Conservation (phyloP, 2,329 filamentous ascomycete genomes). For the Alternaria triticina region DNA sequence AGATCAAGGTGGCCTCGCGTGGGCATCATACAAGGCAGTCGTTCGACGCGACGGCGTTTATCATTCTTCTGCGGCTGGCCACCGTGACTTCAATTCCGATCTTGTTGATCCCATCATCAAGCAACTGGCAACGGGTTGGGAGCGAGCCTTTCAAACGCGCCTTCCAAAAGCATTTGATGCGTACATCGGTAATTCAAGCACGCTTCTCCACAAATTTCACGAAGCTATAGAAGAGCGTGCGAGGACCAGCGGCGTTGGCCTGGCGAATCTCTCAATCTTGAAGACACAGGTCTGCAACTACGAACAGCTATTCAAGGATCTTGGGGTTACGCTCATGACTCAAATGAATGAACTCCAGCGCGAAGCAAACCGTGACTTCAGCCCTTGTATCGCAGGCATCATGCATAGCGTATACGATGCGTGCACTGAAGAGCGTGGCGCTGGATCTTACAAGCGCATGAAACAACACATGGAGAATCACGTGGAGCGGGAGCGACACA, state of each 20-base stretch:
- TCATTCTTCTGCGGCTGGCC: slow-evolving; percentile 43
- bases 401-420: slow-evolving; percentile 57
- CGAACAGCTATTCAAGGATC: slow-evolving; percentile 49
- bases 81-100: slow-evolving; percentile 52
- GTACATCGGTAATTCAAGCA: slow-evolving; percentile 43
- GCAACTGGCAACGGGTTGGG: slow-evolving; percentile 52
- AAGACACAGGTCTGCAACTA: slow-evolving; percentile 53
- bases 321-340: slow-evolving; percentile 41
- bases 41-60: slow-evolving; percentile 59
- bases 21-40: slow-evolving; percentile 63
- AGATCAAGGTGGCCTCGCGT: slow-evolving; percentile 56
- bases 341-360: slow-evolving; percentile 56
- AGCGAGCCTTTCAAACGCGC: slow-evolving; percentile 52
- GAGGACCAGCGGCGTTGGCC: slow-evolving; percentile 46
- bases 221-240: slow-evolving; percentile 50
- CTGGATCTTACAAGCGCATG: slow-evolving; percentile 60
- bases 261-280: slow-evolving; percentile 51
- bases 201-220: slow-evolving; percentile 52
- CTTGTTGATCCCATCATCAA: slow-evolving; percentile 50
- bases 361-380: slow-evolving; percentile 62
- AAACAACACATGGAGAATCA: slow-evolving; percentile 57
- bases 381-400: slow-evolving; percentile 53
- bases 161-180: slow-evolving; percentile 50
- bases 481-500: slow-evolving; percentile 48
- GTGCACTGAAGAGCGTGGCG: slow-evolving; percentile 55